Evolutionary conservation across 2,329 filamentous ascomycete species (phyloP), one percentile per base, ranked within the genome.

Genomic region (Talaromyces atroroseus): DNA sequence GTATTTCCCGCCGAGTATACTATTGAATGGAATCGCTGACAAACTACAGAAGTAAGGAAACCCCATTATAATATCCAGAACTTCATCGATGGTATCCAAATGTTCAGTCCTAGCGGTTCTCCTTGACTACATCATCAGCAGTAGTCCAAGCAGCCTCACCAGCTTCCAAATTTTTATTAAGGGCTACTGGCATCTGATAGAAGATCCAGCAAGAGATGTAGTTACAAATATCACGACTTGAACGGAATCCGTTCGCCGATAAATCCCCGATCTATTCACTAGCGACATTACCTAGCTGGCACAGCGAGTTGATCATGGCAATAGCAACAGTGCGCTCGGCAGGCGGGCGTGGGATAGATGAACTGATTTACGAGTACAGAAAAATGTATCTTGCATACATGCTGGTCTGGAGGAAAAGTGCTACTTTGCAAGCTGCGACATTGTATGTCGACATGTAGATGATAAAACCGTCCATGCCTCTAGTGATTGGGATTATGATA

Each of bases 211-310:
- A 40, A 18, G 12, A 40, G 8, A 40, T 5, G 18, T 18, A n/a
- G 36, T 40, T 18, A 16, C 36, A 6, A 2, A 5, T 18, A 40
- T 18, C 36, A 40, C 18, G 16, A 3, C 10, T 11, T 18, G 36
- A 40, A 6, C 36, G 36, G 36, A 5, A 40, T 3, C 36, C 36
- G n/a, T 40, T 11, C 16, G 36, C 36, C 36, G 36, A 40, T 8
- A 40, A 8, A 18, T 40, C 36, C 36, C 36, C n/a, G 36, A 40
- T 16, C 12, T 40, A 40, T 18, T 40, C 81, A 2, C 83, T 83
- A 0, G 83, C 82, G 61, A 92, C 91, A 49, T 80, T 84, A 44
- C 82, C 82, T 8, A 80, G 34, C 29, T 69, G 74, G 1, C 66
- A 65, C 7, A 70, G 62, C 2, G 68, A 63, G 46, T 74, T 74